Evolutionary conservation across 1,139 yeast species (phyloP).

Genomic region (Pneumocystis jirovecii): DNA sequence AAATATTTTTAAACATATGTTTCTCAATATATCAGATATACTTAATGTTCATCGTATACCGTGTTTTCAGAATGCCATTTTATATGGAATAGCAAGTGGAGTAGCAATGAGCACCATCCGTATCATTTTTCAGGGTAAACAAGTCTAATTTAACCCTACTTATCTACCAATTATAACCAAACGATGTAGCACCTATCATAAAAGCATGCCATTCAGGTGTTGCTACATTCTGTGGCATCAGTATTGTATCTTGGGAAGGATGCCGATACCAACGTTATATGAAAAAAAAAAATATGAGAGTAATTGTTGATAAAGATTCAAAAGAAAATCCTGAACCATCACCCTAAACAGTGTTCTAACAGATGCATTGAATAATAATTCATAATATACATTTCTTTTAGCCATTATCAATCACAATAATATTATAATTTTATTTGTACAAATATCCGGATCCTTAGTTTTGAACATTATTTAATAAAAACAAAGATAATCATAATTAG

Average conservation of each 20-base stretch:
- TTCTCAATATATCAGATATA: neutral
- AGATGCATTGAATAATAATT: too few species aligned
- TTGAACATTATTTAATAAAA: neutral
- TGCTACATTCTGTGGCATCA: neutral
- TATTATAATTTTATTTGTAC: neutral
- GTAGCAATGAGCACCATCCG: neutral
- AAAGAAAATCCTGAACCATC: neutral
- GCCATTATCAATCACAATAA: neutral
- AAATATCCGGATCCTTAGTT: neutral
- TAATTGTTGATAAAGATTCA: neutral
- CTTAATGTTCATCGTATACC: neutral
- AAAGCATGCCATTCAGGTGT: neutral
- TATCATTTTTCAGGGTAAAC: neutral
- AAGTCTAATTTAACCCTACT: neutral
- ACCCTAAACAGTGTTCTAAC: neutral
- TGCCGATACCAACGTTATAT: neutral
- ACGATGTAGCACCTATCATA: neutral
- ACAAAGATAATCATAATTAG: neutral
- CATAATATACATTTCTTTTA: too few species aligned
- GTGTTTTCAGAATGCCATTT: neutral
- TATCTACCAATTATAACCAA: neutral
- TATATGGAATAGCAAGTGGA: conserved; percentile 1
- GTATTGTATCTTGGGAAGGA: conserved; percentile 1
- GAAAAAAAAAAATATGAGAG: neutral
- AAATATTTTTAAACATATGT: neutral